These are phyloP conservation scores for Tylopilus sp. DNA, from an alignment of 768 basidiomycete species.

Conservation along the genomic window DNA sequence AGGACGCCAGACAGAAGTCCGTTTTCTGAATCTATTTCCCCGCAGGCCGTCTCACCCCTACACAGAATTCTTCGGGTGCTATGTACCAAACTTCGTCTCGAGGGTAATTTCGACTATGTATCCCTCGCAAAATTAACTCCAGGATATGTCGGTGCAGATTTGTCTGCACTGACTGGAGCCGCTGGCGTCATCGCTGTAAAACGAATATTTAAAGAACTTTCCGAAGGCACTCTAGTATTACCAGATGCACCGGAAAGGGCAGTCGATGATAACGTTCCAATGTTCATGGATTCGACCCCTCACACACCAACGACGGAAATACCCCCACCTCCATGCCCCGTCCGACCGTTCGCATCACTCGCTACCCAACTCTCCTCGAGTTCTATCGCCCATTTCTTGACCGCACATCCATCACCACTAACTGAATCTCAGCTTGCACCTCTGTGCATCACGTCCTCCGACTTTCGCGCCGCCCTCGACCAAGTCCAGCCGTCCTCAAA, in stretches of 20 bases:
- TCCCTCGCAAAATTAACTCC: constrained; percentile 90
- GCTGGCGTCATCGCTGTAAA: constrained; percentile 97
- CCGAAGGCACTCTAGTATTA: constrained; percentile 59
- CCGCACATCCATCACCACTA: constrained; percentile 79
- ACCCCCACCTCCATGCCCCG: constrained; percentile 10
- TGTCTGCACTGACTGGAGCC: constrained; percentile 85
- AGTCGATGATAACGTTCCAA: constrained; percentile 25
- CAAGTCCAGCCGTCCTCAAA: constrained; percentile 95
- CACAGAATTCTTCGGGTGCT: constrained; percentile 83
- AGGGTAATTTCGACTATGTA: constrained; percentile 84
- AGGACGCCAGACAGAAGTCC: constrained; percentile 85
- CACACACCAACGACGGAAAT: constrained; percentile 19
- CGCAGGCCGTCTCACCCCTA: not conserved
- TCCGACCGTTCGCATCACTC: constrained; percentile 35
- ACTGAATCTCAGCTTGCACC: constrained; percentile 75
- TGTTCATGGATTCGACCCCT: constrained; percentile 35
- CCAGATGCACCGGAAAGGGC: constrained; percentile 34
- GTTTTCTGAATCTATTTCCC: constrained; percentile 21
- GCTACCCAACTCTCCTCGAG: constrained; percentile 44
- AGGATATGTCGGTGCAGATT: constrained; percentile 95
- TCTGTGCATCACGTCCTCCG: constrained; percentile 73
- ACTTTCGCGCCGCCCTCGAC: constrained; percentile 79
- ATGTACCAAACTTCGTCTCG: constrained; percentile 77
- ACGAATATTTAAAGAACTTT: constrained; percentile 83
- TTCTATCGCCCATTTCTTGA: constrained; percentile 88